phyloP scores from a whole-genome alignment of 768 basidiomycete species.

The Coprinellus micaceus region DNA sequence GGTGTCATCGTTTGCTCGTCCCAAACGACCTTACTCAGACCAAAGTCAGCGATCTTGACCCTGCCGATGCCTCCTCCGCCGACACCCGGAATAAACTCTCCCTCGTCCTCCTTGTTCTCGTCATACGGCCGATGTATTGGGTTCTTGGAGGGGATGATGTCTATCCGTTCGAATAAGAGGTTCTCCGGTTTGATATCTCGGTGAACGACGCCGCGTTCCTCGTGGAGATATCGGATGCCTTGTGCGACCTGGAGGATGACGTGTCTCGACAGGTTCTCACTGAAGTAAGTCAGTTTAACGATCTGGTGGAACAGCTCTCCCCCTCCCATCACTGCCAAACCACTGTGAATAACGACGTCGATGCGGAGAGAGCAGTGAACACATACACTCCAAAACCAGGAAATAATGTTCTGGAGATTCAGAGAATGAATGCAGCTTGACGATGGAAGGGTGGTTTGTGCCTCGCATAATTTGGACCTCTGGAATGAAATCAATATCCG shows the following conservation, averaged over 20 bases:
- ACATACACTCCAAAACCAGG: constrained; percentile 84
- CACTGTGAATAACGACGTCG: constrained; percentile 10
- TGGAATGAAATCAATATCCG: constrained; percentile 24
- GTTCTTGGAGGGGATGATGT: constrained; percentile 80
- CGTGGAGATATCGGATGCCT: constrained; percentile 93
- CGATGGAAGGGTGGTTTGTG: constrained; percentile 85
- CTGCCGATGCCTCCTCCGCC: constrained; percentile 97
- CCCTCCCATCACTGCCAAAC: constrained; percentile 81
- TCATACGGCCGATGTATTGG: constrained; percentile 83
- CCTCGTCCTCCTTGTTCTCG: constrained; percentile 98
- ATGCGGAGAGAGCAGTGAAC: background rate
- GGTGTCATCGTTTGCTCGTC: constrained; percentile 99
- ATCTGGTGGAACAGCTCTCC: constrained; percentile 99
- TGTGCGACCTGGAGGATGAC: constrained; percentile 95
- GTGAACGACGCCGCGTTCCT: constrained; percentile 96
- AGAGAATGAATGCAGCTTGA: constrained; percentile 88
- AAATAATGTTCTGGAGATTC: constrained; percentile 94
- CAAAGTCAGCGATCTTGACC: constrained; percentile 99
- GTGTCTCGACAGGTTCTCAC: constrained; percentile 93
- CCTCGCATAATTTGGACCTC: constrained; percentile 99
- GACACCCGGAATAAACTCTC: constrained; percentile 86
- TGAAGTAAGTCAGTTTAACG: constrained; percentile 98
- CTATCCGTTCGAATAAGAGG: constrained; percentile 88
- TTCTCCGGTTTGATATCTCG: constrained; percentile 99
- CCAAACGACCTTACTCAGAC: constrained; percentile 96